Percentiles rank a stretch among this genome's conserved stretches.
Conservation (phyloP, 2,329 filamentous ascomycete species). For the Stachybotrys chartarum region DNA sequence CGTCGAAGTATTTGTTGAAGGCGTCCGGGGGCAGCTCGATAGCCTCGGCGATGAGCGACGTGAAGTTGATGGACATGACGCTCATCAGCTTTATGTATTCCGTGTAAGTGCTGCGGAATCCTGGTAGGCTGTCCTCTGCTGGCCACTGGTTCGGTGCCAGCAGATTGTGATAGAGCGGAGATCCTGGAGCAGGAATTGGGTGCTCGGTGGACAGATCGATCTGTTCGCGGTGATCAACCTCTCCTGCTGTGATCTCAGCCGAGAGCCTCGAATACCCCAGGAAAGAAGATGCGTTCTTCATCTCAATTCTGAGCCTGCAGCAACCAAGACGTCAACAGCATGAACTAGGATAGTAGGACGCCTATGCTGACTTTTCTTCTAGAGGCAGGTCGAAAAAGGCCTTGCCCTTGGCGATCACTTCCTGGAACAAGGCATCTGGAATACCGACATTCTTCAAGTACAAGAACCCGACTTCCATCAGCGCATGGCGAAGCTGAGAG, state of each 20-base stretch:
- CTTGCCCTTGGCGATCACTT: conserved; percentile 61
- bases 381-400: conserved; percentile 70
- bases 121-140: conserved; percentile 50
- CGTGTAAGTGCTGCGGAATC: conserved; percentile 61
- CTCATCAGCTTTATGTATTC: conserved; percentile 76
- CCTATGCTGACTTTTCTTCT: conserved; percentile 59
- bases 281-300: conserved; percentile 68
- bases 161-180: conserved; percentile 68
- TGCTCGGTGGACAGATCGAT: conserved; percentile 81
- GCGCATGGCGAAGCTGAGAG: conserved; percentile 60
- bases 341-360: no score
- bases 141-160: conserved; percentile 80
- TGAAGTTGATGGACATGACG: conserved; percentile 64
- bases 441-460: conserved; percentile 79
- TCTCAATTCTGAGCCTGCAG: conserved; percentile 55
- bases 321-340: not conserved
- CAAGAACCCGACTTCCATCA: conserved; percentile 82
- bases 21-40: conserved; percentile 62
- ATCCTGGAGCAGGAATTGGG: conserved; percentile 50
- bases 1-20: conserved; percentile 74
- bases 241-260: conserved; percentile 65
- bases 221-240: conserved; percentile 76
- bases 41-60: conserved; percentile 75
- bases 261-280: conserved; percentile 61
- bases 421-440: conserved; percentile 53